Evolutionary conservation across 768 basidiomycete genomes (phyloP), one percentile per base, ranked within the genome.

Genomic region (Candolleomyces aberdarensis): DNA sequence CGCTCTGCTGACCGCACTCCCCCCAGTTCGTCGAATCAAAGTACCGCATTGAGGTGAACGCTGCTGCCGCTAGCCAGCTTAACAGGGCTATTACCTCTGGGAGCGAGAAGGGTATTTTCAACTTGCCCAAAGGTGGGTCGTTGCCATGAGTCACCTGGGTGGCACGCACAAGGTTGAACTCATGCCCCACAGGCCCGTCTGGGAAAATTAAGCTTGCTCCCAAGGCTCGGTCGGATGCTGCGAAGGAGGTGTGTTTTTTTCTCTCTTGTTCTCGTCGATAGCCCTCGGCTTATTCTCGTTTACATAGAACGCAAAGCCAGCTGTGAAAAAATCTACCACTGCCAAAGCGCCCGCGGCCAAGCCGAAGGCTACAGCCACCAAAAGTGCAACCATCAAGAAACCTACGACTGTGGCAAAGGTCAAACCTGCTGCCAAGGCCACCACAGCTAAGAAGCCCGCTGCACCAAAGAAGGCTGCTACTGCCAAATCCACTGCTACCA

Each of bases 11-110:
- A 56, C 61, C 61, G 63, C 59, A 62, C 63, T 63, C 59, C 58
- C 60, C 48, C 57, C 61, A 94, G 92, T 83, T 94, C 73, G 86
- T 96, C 60, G 91, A 93, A 76, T 80, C 83, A 65, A 89, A 84
- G 69, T 96, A 94, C 79, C 85, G 86, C 70, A 79, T 96, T 66
- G 84, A 87, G 68, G 82, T 92, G 66, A 88, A 86, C 66, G 83
- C 87, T 63, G 77, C 90, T 11, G 85, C 91, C 71, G 81, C 81
- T 65, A 85, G 81, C 63, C 88, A 92, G 76, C 84, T 97, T 72
- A 88, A 87, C 71, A 86, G 85, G 62, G 94, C 94, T 63, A 94
- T 97, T 74, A 78, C 78, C 6, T 70, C 75, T 22, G 81, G 80
- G 43, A 77, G 72, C 64, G 80, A 80, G 70, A 79, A 78, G 62